Evolutionary conservation across 2,329 filamentous ascomycete genomes (phyloP).

Genomic region (Phialophora expanda): DNA sequence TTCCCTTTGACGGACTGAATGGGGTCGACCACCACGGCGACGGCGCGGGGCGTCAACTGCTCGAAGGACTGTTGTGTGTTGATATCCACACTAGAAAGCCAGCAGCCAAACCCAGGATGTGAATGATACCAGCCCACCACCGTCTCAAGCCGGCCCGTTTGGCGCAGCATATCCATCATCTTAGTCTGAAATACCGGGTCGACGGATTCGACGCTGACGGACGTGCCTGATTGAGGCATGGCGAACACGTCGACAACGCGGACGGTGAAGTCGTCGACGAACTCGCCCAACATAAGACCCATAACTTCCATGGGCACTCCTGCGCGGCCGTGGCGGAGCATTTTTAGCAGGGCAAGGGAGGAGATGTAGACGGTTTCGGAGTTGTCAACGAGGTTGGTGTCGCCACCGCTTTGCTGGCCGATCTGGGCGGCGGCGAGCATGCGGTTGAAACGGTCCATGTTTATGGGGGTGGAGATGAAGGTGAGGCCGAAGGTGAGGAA

Average conservation of each 20-base stretch:
- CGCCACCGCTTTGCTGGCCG: conserved; percentile 66
- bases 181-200: conserved; percentile 99
- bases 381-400: conserved; percentile 92
- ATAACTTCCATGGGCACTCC: conserved; percentile 99
- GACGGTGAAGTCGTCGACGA: conserved; percentile 98
- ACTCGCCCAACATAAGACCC: conserved; percentile 98
- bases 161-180: conserved; percentile 99
- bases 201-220: conserved; percentile 96
- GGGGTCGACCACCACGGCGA: conserved; percentile 96
- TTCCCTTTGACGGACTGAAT: conserved; percentile 99
- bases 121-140: conserved; percentile 99
- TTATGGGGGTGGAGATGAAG: conserved; percentile 2
- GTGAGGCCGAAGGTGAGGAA: not conserved
- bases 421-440: conserved; percentile 77
- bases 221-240: conserved; percentile 98
- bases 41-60: conserved; percentile 93
- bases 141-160: conserved; percentile 94
- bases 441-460: conserved; percentile 90
- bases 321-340: conserved; percentile 95
- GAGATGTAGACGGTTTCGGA: conserved; percentile 99
- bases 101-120: conserved; percentile 98
- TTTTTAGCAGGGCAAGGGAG: conserved; percentile 94
- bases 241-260: conserved; percentile 98
- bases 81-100: conserved; percentile 98
- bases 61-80: conserved; percentile 99